Conservation (phyloP, 192 early-diverging fungal species). For the Podila verticillata region DNA sequence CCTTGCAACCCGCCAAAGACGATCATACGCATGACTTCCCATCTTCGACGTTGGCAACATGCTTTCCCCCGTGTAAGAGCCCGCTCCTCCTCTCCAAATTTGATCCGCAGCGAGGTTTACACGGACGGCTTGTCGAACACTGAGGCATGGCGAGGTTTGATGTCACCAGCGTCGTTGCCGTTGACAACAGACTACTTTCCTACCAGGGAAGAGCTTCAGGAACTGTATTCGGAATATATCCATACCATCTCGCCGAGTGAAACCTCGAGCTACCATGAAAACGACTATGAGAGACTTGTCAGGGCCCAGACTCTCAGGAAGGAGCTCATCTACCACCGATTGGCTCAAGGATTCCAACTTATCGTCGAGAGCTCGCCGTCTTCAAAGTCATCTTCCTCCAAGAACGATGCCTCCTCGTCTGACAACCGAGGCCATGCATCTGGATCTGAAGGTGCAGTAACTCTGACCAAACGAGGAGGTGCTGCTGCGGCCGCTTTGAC, state of each 20-base stretch:
- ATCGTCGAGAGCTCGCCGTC: conserved; percentile 57
- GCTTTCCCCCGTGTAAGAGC: conserved; percentile 65
- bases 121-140: conserved; percentile 58
- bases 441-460: not conserved
- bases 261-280: conserved; percentile 52
- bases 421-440: not conserved
- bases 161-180: conserved; percentile 93
- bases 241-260: conserved; percentile 75
- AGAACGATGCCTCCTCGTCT: not conserved
- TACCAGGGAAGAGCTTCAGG: conserved; percentile 70
- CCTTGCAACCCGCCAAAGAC: conserved; percentile 77
- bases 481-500: not conserved
- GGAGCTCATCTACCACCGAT: conserved; percentile 89
- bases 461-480: conserved; percentile 2
- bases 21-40: conserved; percentile 64
- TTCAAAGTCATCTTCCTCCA: not conserved
- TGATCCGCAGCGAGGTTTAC: conserved; percentile 59
- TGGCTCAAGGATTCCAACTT: conserved; percentile 94
- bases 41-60: conserved; percentile 89
- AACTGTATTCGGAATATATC: conserved; percentile 79
- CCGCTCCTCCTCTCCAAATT: conserved; percentile 53
- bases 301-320: conserved; percentile 68
- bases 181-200: conserved; percentile 90
- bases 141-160: conserved; percentile 89
- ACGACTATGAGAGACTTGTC: conserved; percentile 45